Evolutionary conservation across 768 basidiomycete genomes (phyloP), one percentile per base, ranked within the genome.

Genomic region (Atractiella rhizophila): DNA sequence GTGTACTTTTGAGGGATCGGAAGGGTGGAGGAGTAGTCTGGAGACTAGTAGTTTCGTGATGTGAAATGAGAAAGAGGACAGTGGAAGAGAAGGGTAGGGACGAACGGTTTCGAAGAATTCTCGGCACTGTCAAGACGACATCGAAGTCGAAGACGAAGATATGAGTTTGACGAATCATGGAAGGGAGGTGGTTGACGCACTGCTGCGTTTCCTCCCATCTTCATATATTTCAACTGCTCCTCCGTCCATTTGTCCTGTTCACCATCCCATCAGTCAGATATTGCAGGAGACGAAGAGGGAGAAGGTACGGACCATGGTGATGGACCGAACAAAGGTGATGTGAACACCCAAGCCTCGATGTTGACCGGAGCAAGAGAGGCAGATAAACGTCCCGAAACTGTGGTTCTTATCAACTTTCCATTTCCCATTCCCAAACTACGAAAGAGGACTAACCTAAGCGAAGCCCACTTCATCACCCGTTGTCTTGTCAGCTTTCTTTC

Each of bases 151-250:
- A 25, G 11, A 16, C 12, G 28, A 28, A 24, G 24, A 12, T 12
- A 25, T 12, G 31, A 26, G 8, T 38, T 16, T 18, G 8, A 26
- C n/a, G 31, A 29, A 34, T 16, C n/a, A 4, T n/a, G 10, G 10
- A 34, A 13, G 28, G 26, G 28, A 39, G 25, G 24, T 29, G 8
- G 11, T 4, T 12, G 7, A 37, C 28, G 20, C 30, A 36, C 33
- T n/a, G n/a, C n/a, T 1, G 15, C 68, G 57, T 94, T 94, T 40
- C 88, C 88, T 35, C 88, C 86, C 37, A 79, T 66, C 76, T 86
- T 51, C 83, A 98, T 94, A 48, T 63, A 60, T 33, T 56, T 53
- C 28, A 62, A 44, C 35, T 54, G 53, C 2, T 32, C 29, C 18
- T 40, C 44, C 3, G 49, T 49, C 53, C 53, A 54, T 41, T 52